These are phyloP conservation scores for Trichophyton benhamiae DNA, from an alignment of 2,329 filamentous ascomycete species.

Conservation along the genomic window DNA sequence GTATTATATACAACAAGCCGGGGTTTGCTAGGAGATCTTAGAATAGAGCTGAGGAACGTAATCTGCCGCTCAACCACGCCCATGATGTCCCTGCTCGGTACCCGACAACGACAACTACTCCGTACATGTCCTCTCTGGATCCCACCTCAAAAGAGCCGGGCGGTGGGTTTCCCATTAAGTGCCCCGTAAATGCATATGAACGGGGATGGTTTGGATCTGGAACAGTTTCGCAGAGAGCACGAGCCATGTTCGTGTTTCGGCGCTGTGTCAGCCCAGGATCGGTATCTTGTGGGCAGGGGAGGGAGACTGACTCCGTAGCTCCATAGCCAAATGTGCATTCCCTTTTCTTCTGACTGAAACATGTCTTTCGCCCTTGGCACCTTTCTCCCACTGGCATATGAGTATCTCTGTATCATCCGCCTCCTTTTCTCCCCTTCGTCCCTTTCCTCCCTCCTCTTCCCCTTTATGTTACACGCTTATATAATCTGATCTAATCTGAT, in stretches of 20 bases:
- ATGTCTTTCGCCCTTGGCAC: neutral
- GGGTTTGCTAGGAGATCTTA: no score
- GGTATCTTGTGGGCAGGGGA: neutral
- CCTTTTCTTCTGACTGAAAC: neutral
- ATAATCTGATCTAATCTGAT: constrained; percentile 12
- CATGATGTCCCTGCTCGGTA: no score
- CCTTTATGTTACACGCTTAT: neutral
- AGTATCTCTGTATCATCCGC: neutral
- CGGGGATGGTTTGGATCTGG: neutral
- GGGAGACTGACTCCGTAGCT: neutral
- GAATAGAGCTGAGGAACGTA: no score
- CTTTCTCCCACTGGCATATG: neutral
- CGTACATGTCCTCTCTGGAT: no score
- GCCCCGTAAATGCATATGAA: neutral
- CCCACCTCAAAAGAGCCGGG: no score
- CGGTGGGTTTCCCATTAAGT: no score
- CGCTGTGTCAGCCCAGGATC: neutral
- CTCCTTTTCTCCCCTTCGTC: neutral
- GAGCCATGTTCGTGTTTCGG: neutral
- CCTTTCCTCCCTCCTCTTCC: neutral
- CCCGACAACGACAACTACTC: no score
- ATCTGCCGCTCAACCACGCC: no score
- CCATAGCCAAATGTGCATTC: neutral
- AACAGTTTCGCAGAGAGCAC: neutral
- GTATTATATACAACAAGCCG: no score